phyloP scores from a whole-genome alignment of 306 rosid species.

The Elaeagnus macrophylla region DNA sequence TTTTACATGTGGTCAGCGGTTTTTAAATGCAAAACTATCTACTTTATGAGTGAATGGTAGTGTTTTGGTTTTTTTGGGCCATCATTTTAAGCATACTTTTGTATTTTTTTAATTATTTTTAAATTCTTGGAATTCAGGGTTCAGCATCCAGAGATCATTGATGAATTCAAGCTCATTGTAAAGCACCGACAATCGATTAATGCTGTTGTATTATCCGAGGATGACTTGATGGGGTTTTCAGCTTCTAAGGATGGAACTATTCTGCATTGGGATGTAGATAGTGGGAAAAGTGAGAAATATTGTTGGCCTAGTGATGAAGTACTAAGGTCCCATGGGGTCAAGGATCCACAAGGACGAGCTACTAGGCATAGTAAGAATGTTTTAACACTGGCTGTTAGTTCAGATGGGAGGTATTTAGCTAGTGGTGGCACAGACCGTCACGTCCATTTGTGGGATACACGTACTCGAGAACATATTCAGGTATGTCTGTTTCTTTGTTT shows the following conservation, averaged over 20 bases:
- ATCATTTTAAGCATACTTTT: neutral
- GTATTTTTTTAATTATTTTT: neutral
- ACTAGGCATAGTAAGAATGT: conserved; percentile 56
- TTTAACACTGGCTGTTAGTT: conserved; percentile 67
- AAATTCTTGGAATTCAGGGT: conserved; percentile 38
- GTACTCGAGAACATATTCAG: conserved; percentile 83
- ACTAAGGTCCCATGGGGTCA: conserved; percentile 67
- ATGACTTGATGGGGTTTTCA: conserved; percentile 81
- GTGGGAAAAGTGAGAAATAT: conserved; percentile 70
- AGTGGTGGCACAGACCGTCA: conserved; percentile 91
- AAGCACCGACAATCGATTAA: conserved; percentile 74
- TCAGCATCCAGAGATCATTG: conserved; percentile 37
- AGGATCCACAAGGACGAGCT: conserved; percentile 74
- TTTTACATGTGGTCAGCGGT: neutral
- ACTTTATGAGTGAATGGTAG: neutral
- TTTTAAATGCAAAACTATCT: neutral
- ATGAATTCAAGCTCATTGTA: conserved; percentile 50
- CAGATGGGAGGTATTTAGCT: conserved; percentile 85
- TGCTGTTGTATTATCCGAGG: conserved; percentile 71
- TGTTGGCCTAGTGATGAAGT: conserved; percentile 64
- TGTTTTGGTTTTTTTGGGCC: neutral
- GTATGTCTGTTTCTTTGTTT: conserved; percentile 25
- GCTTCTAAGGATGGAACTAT: conserved; percentile 87
- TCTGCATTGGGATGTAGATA: conserved; percentile 78
- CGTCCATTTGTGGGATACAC: conserved; percentile 91